A percentile compares a stretch with the other conserved stretches of the same genome.
Conservation (phyloP, 2,329 filamentous ascomycete species). For the Fusarium continuum region DNA sequence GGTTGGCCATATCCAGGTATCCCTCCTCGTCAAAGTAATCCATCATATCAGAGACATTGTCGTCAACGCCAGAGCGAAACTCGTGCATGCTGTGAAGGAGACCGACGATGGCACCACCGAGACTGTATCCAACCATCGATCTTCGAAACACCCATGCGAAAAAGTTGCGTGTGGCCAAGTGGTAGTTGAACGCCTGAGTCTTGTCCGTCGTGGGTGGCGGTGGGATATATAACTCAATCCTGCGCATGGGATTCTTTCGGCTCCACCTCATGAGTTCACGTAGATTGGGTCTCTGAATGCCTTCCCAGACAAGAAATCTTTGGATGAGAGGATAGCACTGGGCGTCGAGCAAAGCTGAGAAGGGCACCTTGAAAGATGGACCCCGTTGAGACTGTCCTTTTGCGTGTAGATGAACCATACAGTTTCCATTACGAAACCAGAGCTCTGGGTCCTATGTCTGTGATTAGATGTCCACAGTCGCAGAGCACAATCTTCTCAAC, state of each 20-base stretch:
- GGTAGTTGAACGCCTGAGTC: constrained; percentile 67
- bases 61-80: constrained; percentile 62
- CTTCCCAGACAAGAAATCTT: constrained; percentile 54
- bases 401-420: constrained; percentile 74
- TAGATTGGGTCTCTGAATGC: constrained; percentile 33
- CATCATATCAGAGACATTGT: constrained; percentile 70
- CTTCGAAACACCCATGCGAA: constrained; percentile 75
- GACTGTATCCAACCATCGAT: constrained; percentile 72
- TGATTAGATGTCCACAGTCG: constrained; percentile 6
- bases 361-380: constrained; percentile 73
- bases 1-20: constrained; percentile 72
- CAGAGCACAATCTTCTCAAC: constrained; percentile 26
- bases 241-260: constrained; percentile 44
- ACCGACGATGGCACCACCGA: constrained; percentile 70
- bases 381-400: constrained; percentile 70
- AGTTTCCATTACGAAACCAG: constrained; percentile 74
- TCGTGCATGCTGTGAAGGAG: constrained; percentile 73
- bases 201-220: constrained; percentile 64
- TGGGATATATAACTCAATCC: constrained; percentile 74
- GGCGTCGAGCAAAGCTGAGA: constrained; percentile 63
- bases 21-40: constrained; percentile 74
- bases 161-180: constrained; percentile 77
- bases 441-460: constrained; percentile 73
- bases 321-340: constrained; percentile 70
- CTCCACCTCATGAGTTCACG: constrained; percentile 48